Evolutionary conservation across 768 basidiomycete species (phyloP), one percentile per base, ranked within the genome.

Genomic region (Tulasnella sp.): DNA sequence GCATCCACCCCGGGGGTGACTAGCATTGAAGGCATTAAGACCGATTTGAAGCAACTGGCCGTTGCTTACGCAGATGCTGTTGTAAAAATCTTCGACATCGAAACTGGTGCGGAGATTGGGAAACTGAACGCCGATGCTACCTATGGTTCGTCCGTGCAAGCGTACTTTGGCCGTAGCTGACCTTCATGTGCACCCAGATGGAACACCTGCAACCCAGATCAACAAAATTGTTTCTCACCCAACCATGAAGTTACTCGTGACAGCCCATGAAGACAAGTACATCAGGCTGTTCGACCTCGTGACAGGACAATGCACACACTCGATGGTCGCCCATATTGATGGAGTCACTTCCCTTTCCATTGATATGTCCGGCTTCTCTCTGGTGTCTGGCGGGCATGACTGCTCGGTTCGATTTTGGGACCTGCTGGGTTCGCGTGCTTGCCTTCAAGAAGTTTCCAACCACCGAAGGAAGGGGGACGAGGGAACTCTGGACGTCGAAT

Each of bases 371-470:
- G 88, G 87, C 5, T 89, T 89, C 64, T 82, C 83, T 4, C 78
- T 99, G 49, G 84, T 90, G 4, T 90, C 93, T 1, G 86, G 84
- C 37, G 86, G 87, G 56, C 90, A 94, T 67, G 96, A 98, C 67
- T 92, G 92, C 67, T 93, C 90, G 14, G 73, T 90, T 35, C 86
- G 93, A 23, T 84, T 96, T 71, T 99, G 96, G 96, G 89, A 94
- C 67, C 70, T 97, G 48, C 78, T 88, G 34, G 83, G 83, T 59
- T 76, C 82, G 54, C 78, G 80, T 36, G 77, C 82, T 42, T 94
- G 91, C 67, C 71, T 90, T 12, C 93, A 98, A 65, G 96, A 98
- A 69, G 78, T 87, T 59, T 83, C 86, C 31, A 80, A 79, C 35
- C 96, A 98, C 71, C 80, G 94, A 45, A 80, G 84, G 72, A 94